Evolutionary conservation across 202 grass and related monocot species (phyloP), one percentile per base, ranked within the genome.

Genomic region (Setaria italica): DNA sequence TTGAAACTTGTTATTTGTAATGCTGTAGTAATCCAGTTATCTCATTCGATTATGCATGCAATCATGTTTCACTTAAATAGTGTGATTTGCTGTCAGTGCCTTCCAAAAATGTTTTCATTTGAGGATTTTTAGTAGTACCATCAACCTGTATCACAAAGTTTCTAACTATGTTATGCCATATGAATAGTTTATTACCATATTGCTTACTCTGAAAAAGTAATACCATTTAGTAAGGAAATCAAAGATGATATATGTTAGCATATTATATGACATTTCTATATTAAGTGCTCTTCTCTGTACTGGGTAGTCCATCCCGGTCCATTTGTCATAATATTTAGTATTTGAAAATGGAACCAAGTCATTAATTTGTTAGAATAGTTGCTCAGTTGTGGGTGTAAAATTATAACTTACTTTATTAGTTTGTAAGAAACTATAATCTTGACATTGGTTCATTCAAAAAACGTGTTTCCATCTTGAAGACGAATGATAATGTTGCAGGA

Each of bases 341-440:
- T 34, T 64, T 49, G 0, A 64, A 43, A 48, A 19, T 54, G 32
- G 32, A 78, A 43, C 39, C 32, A 35, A 51, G 19, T 50, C 13
- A 57, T 60, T 16, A 43, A 11, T 87, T 59, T 29, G 62, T 35
- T 50, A 29, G 46, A 82, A 78, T 53, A 49, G 2, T 60, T 59
- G 51, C 21, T 42, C 53, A 59, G 9, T 72, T 69, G 19, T 64
- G 42, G 20, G 6, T 19, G 45, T 16, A 59, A 30, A 30, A 51
- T n/a, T 21, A 66, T 0, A 9, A 4, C 17, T 66, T 75, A 13
- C 17, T 66, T 75, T n/a, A 2, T 59, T 75, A 74, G 32, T 53
- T 43, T 70, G 19, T 41, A 39, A 57, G 78, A 65, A 76, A 33
- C 0, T 71, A 46, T 58, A 72, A 46, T 62, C 1, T 77, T 71